Evolutionary conservation across 495 filamentous ascomycete genomes (phyloP), one percentile per base, ranked within the genome.

Genomic region (Aspergillus nanangensis): DNA sequence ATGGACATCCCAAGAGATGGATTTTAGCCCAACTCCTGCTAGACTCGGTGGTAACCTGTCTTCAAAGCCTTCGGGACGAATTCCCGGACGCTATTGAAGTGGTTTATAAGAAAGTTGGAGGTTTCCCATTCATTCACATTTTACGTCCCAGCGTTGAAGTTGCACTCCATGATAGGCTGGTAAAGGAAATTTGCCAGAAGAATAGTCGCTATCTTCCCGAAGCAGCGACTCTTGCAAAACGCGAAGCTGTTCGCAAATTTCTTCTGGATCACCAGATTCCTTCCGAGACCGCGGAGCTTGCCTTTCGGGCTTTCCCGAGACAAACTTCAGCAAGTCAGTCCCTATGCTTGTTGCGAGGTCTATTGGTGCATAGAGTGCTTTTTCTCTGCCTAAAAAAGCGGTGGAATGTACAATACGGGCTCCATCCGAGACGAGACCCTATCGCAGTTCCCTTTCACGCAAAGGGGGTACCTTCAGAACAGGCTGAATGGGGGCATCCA

Each of bases 401-500:
- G 3, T 88, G 80, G 78, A 66, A 76, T n/a, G 85, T 90, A 7
- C 74, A 87, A 34, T 89, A 83, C 50, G 84, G 84, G 0, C 67
- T 84, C 0, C 70, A 80, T 52, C 62, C 52, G 0, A 62, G 65
- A 0, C 46, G 57, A 13, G 78, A 76, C 0, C 66, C 67, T 44
- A 69, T 87, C 1, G 86, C 86, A 5, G 83, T 90, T 0, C 86
- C 86, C 0, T 90, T 75, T 41, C 68, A 75, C 33, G 78, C 81
- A 0, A 90, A 88, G 50, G 84, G 83, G 29, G 74, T 63, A 21
- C 84, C 83, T 0, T 71, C 81, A 0, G 68, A 74, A 1, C 72
- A 80, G 11, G 78, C 85, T 0, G 86, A 90, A 55, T 89, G 82
- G 60, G 82, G 83, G 23, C 85, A 90, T 51, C 84, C 84, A 0